Evolutionary conservation across 768 basidiomycete genomes (phyloP).

Genomic region (Lentinula sp.): DNA sequence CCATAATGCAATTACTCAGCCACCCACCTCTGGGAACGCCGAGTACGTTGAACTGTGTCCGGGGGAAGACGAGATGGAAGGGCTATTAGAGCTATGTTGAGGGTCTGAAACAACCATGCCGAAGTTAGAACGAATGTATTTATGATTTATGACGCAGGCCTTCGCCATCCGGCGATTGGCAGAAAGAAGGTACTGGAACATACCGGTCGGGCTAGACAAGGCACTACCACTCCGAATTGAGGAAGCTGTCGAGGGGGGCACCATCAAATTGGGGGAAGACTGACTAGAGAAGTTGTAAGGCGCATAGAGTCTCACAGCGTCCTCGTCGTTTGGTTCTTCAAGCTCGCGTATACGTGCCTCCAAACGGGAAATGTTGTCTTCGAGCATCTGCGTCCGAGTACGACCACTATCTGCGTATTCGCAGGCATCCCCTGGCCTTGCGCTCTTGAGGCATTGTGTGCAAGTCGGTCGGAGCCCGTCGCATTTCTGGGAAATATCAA

Average conservation of each 20-base stretch:
- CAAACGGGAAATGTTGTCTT: slow-evolving; percentile 32
- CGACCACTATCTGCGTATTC: slow-evolving; percentile 37
- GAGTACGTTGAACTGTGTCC: background rate
- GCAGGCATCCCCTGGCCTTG: slow-evolving; percentile 32
- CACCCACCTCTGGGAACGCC: background rate
- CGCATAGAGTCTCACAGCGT: slow-evolving; percentile 12
- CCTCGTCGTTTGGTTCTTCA: slow-evolving; percentile 22
- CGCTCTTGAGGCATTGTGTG: slow-evolving; percentile 28
- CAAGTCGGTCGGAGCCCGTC: slow-evolving; percentile 34
- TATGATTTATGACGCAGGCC: background rate
- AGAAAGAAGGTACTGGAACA: background rate
- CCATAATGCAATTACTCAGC: background rate
- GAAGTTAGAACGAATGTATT: background rate
- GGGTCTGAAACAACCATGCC: background rate
- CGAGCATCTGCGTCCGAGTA: slow-evolving; percentile 30
- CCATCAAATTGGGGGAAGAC: slow-evolving; percentile 1
- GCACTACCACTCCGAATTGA: background rate
- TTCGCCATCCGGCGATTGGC: no score
- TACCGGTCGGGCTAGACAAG: background rate
- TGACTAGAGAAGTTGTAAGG: slow-evolving; percentile 9
- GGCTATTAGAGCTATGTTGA: background rate
- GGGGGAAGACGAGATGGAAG: background rate
- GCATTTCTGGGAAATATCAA: slow-evolving; percentile 25
- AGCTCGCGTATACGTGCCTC: slow-evolving; percentile 32
- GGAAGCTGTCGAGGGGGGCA: background rate